phyloP scores from a whole-genome alignment of 768 basidiomycete genomes.

The Tricholoma flavovirens region DNA sequence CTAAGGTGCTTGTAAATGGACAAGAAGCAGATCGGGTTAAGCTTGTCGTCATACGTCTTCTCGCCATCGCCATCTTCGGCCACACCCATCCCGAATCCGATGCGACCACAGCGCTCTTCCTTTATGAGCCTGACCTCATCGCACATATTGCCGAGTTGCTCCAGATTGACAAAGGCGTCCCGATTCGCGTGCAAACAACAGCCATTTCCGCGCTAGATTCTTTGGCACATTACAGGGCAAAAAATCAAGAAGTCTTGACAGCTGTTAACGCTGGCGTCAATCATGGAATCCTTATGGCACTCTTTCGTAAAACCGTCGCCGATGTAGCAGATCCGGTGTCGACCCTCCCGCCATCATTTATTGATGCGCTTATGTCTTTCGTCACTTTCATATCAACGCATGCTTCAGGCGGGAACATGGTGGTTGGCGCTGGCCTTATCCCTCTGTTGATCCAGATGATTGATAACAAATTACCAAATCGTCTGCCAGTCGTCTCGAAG shows the following conservation, averaged over 20 bases:
- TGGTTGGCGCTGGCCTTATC: constrained; percentile 89
- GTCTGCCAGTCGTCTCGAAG: constrained; percentile 77
- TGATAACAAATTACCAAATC: constrained; percentile 64
- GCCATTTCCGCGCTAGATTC: constrained; percentile 90
- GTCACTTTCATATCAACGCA: constrained; percentile 84
- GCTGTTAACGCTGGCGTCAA: constrained; percentile 94
- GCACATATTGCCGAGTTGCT: constrained; percentile 84
- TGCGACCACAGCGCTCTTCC: constrained; percentile 76
- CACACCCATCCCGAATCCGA: constrained; percentile 79
- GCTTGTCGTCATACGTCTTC: constrained; percentile 71
- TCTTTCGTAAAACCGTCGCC: constrained; percentile 74
- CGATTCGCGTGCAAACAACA: constrained; percentile 70
- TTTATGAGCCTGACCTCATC: constrained; percentile 93
- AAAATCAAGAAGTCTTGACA: constrained; percentile 80
- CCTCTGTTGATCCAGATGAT: constrained; percentile 86
- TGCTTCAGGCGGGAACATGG: constrained; percentile 84
- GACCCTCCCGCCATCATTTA: constrained; percentile 63
- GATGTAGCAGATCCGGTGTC: constrained; percentile 67
- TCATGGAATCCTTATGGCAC: constrained; percentile 89
- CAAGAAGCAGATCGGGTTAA: constrained; percentile 66
- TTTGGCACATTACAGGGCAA: constrained; percentile 76
- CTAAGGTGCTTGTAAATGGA: constrained; percentile 58
- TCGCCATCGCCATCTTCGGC: constrained; percentile 88
- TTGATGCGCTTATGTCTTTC: constrained; percentile 82
- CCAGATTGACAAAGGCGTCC: constrained; percentile 69